A percentile compares a stretch with the other conserved stretches of the same genome.
phyloP scores from a whole-genome alignment of 179 eudicot species.

The Nepenthes alata region DNA sequence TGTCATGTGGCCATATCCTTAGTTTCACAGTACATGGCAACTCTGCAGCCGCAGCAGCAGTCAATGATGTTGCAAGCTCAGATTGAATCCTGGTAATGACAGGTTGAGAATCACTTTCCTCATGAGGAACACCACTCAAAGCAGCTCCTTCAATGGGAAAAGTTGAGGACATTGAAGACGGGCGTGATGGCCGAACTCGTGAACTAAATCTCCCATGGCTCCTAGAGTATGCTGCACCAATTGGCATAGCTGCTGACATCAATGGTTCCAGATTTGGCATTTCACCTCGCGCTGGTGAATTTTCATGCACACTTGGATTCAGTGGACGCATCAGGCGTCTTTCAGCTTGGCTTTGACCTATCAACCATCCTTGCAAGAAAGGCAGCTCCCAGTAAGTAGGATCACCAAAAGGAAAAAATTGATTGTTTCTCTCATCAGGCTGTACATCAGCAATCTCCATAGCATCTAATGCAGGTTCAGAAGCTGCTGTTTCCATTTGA shows the following conservation, averaged over 20 bases:
- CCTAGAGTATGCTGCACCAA: slow-evolving; percentile 18
- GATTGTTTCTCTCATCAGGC: slow-evolving; percentile 53
- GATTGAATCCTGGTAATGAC: slow-evolving; percentile 48
- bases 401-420: slow-evolving; percentile 58
- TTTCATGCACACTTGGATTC: slow-evolving; percentile 34
- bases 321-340: slow-evolving; percentile 42
- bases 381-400: slow-evolving; percentile 82
- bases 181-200: slow-evolving; percentile 32
- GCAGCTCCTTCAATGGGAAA: slow-evolving; percentile 25
- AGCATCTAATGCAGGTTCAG: slow-evolving; percentile 40
- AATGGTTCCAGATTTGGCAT: slow-evolving; percentile 24
- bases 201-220: slow-evolving; percentile 32
- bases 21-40: slow-evolving; percentile 92
- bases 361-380: slow-evolving; percentile 92
- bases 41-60: slow-evolving; percentile 86
- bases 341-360: slow-evolving; percentile 95
- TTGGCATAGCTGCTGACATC: slow-evolving; percentile 20
- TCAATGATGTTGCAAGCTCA: slow-evolving; percentile 71
- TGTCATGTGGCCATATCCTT: slow-evolving; percentile 79
- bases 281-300: slow-evolving; percentile 24
- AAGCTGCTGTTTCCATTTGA: slow-evolving; percentile 33
- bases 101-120: slow-evolving; percentile 40
- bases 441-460: slow-evolving; percentile 56
- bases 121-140: slow-evolving; percentile 15
- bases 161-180: slow-evolving; percentile 26